These are phyloP conservation scores for Paecilomyces sp. DNA, from an alignment of 2,329 filamentous ascomycete genomes.

Conservation along the genomic window DNA sequence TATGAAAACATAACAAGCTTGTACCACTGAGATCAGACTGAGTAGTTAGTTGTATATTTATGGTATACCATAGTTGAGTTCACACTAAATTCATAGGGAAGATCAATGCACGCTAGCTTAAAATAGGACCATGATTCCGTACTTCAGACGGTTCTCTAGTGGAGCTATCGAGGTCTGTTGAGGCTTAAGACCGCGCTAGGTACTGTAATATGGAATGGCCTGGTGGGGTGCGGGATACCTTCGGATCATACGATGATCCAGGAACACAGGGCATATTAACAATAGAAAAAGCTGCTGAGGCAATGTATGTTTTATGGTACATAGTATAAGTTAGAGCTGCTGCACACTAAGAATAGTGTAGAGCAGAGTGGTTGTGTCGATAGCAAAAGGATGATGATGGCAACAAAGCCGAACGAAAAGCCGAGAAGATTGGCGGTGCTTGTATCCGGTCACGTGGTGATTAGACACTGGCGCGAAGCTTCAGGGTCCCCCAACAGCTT, in stretches of 20 bases:
- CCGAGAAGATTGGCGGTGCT: slow-evolving; percentile 9
- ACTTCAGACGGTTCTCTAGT: not conserved
- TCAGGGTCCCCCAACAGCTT: slow-evolving; percentile 23
- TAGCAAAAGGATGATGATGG: too few relatives aligned
- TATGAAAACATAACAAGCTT: not conserved
- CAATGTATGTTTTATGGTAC: not conserved
- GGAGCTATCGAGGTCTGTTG: not conserved
- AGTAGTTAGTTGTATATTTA: not conserved
- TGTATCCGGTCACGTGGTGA: slow-evolving; percentile 22
- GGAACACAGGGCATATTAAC: not conserved
- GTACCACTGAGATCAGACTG: not conserved
- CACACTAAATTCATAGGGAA: not conserved
- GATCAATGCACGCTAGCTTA: not conserved
- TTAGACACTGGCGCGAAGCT: slow-evolving; percentile 14
- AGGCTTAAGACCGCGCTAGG: not conserved
- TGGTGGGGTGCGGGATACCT: not conserved
- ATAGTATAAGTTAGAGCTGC: too few relatives aligned
- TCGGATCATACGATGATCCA: not conserved
- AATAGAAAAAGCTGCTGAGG: not conserved
- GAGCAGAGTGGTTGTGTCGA: too few relatives aligned
- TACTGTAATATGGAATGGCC: not conserved
- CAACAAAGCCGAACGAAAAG: not conserved
- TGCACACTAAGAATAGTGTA: too few relatives aligned
- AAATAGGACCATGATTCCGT: not conserved
- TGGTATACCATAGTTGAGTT: not conserved